Evolutionary conservation across 306 rosid genomes (phyloP).

Genomic region (Delonix regia): DNA sequence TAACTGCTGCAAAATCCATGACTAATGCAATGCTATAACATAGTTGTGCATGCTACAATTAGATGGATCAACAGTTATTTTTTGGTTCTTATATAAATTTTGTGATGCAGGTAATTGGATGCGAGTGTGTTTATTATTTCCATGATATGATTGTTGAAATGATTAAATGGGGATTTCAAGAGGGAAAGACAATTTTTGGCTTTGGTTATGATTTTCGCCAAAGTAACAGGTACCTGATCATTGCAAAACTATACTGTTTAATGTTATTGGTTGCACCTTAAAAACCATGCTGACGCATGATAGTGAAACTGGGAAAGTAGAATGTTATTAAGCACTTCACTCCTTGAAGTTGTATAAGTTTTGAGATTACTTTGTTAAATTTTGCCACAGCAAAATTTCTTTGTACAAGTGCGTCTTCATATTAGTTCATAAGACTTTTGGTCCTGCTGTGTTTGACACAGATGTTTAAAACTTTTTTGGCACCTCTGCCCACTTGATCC

Average conservation of each 20-base stretch:
- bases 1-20: background rate
- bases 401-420: background rate
- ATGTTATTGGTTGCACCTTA: background rate
- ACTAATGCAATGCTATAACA: background rate
- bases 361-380: constrained; percentile 31
- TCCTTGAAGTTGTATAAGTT: background rate
- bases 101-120: constrained; percentile 75
- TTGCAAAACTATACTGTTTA: background rate
- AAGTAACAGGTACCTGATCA: constrained; percentile 80
- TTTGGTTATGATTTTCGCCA: constrained; percentile 99
- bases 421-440: background rate
- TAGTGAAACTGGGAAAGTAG: background rate
- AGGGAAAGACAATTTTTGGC: constrained; percentile 93
- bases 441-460: background rate
- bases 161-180: constrained; percentile 87
- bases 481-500: background rate
- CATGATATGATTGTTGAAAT: constrained; percentile 93
- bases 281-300: constrained; percentile 7
- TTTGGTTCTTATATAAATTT: constrained; percentile 18
- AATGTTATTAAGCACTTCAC: background rate
- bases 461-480: background rate
- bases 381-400: background rate
- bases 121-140: constrained; percentile 80
- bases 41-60: background rate
- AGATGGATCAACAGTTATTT: constrained; percentile 19